Evolutionary conservation across 768 basidiomycete genomes (phyloP).

Genomic region (Myochromella boudieri): DNA sequence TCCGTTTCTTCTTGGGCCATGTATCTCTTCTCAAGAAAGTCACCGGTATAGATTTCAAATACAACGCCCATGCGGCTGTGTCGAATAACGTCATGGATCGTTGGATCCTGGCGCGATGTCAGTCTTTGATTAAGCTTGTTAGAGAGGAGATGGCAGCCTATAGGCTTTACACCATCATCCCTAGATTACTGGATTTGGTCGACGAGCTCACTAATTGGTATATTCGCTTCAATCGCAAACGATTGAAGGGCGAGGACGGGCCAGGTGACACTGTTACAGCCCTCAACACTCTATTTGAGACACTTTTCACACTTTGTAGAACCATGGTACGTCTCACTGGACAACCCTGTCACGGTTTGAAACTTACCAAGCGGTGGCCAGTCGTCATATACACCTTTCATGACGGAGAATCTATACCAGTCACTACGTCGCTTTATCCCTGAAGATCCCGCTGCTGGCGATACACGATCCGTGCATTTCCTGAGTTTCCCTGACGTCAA

Average conservation of each 20-base stretch:
- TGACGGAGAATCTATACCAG: conserved; percentile 96
- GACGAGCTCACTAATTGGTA: conserved; percentile 99
- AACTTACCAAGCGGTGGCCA: conserved; percentile 25
- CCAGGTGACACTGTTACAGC: conserved; percentile 84
- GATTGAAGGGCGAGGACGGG: conserved; percentile 94
- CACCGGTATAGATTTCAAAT: conserved; percentile 73
- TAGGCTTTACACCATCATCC: conserved; percentile 95
- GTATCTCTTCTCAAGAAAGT: conserved; percentile 84
- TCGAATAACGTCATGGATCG: conserved; percentile 97
- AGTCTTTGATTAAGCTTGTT: conserved; percentile 91
- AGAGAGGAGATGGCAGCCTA: conserved; percentile 96
- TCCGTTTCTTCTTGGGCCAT: conserved; percentile 99
- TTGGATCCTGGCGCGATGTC: conserved; percentile 98
- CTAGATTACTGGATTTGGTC: conserved; percentile 87
- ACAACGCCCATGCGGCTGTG: conserved; percentile 81
- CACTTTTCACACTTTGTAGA: conserved; percentile 88
- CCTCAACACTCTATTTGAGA: conserved; percentile 94
- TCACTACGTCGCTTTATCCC: conserved; percentile 85
- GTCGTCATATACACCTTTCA: conserved; percentile 98
- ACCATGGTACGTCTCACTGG: conserved; percentile 70
- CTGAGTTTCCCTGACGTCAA: conserved; percentile 90
- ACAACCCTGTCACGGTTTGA: not conserved
- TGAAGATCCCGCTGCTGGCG: conserved; percentile 63
- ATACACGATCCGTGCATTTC: conserved; percentile 94
- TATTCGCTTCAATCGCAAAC: conserved; percentile 95